Evolutionary conservation across 345 rosid genomes (phyloP).

Genomic region (Leavenworthia alabamica): DNA sequence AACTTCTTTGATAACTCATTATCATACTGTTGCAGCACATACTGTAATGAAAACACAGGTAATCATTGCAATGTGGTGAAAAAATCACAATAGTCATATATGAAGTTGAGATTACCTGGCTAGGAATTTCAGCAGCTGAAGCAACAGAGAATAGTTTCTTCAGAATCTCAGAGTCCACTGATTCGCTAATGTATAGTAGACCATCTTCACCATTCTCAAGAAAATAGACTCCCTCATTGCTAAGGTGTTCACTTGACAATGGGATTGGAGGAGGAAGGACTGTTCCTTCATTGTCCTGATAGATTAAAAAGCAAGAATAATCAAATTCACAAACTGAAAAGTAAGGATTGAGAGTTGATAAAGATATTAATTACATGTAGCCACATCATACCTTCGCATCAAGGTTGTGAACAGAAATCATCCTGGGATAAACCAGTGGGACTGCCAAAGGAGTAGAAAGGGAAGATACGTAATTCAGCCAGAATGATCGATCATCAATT

Average conservation of each 20-base stretch:
- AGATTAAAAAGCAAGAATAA: conserved; percentile 15
- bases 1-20: conserved; percentile 81
- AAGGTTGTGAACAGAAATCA: conserved; percentile 81
- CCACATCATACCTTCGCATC: conserved; percentile 45
- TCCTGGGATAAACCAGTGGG: conserved; percentile 80
- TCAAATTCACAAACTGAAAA: conserved; percentile 9
- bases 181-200: conserved; percentile 63
- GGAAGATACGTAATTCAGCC: conserved; percentile 70
- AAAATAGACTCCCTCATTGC: conserved; percentile 82
- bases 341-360: background rate
- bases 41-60: conserved; percentile 38
- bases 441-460: conserved; percentile 69
- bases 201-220: conserved; percentile 93
- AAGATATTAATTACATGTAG: background rate
- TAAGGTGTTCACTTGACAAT: conserved; percentile 78
- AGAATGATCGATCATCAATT: conserved; percentile 87
- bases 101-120: conserved; percentile 48
- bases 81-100: background rate
- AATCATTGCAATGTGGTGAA: background rate
- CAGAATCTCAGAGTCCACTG: conserved; percentile 55
- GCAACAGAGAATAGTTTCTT: conserved; percentile 58
- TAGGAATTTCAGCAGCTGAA: conserved; percentile 57
- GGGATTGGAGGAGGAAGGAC: conserved; percentile 63
- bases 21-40: conserved; percentile 64
- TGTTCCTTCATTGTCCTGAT: conserved; percentile 54